Evolutionary conservation across 1,284 basidiomycete species (phyloP), one percentile per base, ranked within the genome.

Genomic region (Ceratobasidium sp.): DNA sequence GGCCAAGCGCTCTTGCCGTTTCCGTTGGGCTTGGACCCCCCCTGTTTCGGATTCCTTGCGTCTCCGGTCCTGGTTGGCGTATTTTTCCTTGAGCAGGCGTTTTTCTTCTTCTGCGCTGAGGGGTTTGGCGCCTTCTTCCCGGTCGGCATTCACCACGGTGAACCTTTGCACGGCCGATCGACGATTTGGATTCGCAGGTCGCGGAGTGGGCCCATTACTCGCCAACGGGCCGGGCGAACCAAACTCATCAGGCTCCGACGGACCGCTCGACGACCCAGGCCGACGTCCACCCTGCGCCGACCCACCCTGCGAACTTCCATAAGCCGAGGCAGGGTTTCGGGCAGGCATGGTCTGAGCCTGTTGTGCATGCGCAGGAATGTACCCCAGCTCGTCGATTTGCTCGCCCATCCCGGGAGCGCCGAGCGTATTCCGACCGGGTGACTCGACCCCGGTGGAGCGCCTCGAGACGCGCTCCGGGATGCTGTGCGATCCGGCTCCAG

Each of bases 141-240:
- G 58, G 38, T 71, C 72, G 32, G 67, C 62, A 45, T 75, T 75
- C n/a, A 70, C 71, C 22, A 75, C 31, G 1, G 75, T 75, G 15
- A 74, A 71, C 13, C 73, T 32, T 58, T 68, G 49, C 20, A 22
- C 40, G 38, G 32, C 42, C 6, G 40, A 34, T 29, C 40, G 35
- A 90, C 90, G 92, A 74, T 92, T 54, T 15, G 50, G 43, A 13
- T 35, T 42, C 34, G 50, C 42, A 7, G 64, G 64, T 20, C 52
- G 64, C 13, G 64, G 38, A 38, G n/a, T 22, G 3, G 29, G 40
- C 5, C 34, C n/a, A 32, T 55, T 55, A n/a, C n/a, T n/a, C n/a
- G n/a, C n/a, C 15, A 67, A 40, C 17, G 64, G 52, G 7, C 38
- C 50, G 7, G 53, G 34, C 10, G 31, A n/a, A 10, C 64, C 64